A percentile compares a stretch with the other conserved stretches of the same genome.
Evolutionary conservation across 768 basidiomycete species (phyloP).

Genomic region (Suillus sp.): DNA sequence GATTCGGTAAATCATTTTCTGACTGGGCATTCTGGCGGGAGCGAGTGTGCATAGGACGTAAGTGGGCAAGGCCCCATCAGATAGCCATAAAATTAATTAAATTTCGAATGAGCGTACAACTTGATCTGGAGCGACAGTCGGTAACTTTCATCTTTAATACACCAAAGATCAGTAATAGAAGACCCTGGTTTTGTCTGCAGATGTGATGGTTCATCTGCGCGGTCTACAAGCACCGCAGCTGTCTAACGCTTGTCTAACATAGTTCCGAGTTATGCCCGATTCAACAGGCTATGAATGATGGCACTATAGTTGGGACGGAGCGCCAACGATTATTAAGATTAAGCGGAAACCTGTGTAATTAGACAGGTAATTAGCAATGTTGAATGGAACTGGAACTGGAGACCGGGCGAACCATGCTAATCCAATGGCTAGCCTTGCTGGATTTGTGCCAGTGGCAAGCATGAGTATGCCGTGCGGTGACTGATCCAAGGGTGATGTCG

Average conservation of each 20-base stretch:
- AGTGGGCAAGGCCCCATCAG: constrained; percentile 31
- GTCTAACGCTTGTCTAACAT: background rate
- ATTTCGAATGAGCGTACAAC: constrained; percentile 20
- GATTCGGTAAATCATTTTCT: constrained; percentile 17
- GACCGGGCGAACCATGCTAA: background rate
- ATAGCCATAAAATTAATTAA: constrained; percentile 22
- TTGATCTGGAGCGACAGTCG: background rate
- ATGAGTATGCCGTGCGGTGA: constrained; percentile 39
- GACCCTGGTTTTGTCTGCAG: background rate
- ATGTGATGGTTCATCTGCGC: background rate
- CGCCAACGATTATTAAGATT: constrained; percentile 6
- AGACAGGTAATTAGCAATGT: background rate
- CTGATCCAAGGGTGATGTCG: constrained; percentile 33
- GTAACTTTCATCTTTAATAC: constrained; percentile 9
- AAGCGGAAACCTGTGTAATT: constrained; percentile 3
- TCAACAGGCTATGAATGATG: background rate
- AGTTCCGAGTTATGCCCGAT: background rate
- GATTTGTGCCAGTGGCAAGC: constrained; percentile 37
- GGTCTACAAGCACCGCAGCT: background rate
- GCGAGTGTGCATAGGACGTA: constrained; percentile 34
- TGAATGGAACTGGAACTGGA: background rate
- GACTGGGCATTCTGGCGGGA: constrained; percentile 30
- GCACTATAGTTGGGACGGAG: constrained; percentile 5
- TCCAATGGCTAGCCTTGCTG: constrained; percentile 21
- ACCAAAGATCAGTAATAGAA: constrained; percentile 6